These are phyloP conservation scores for Lachnellula subtilissima DNA, from an alignment of 2,329 filamentous ascomycete genomes.

Conservation along the genomic window DNA sequence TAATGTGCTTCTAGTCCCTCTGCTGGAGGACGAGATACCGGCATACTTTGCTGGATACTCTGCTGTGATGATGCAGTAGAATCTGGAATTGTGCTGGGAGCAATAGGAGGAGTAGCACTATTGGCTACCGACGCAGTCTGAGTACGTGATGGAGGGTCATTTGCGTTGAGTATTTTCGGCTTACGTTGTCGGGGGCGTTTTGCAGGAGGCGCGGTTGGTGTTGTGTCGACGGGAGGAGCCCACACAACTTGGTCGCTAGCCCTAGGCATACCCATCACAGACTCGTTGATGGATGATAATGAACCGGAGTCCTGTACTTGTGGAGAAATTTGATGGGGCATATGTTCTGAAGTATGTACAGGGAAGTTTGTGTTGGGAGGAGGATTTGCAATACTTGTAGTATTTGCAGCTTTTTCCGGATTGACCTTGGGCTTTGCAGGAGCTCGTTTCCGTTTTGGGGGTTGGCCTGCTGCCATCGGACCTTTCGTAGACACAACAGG, in stretches of 20 bases:
- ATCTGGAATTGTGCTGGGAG: constrained; percentile 27
- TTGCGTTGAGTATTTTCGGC: constrained; percentile 28
- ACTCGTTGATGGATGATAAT: constrained; percentile 8
- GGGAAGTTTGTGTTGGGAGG: background rate
- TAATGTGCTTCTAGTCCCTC: constrained; percentile 33
- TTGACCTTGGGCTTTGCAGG: constrained; percentile 9
- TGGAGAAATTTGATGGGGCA: constrained; percentile 4
- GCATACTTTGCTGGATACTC: constrained; percentile 12
- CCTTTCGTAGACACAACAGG: constrained; percentile 18
- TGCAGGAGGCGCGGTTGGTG: constrained; percentile 28
- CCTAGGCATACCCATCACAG: constrained; percentile 16
- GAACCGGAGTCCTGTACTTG: background rate
- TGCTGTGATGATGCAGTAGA: constrained; percentile 18
- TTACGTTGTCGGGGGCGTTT: constrained; percentile 39
- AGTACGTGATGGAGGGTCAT: constrained; percentile 22
- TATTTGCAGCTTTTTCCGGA: background rate
- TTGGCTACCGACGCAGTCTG: constrained; percentile 26
- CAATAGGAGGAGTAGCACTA: constrained; percentile 26
- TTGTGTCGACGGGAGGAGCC: constrained; percentile 21
- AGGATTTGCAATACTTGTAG: background rate
- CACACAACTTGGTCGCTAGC: constrained; percentile 23
- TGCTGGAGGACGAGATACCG: constrained; percentile 26
- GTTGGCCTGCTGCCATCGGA: constrained; percentile 15
- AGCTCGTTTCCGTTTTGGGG: constrained; percentile 22
- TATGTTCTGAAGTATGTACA: constrained; percentile 5